Conservation (phyloP, 164 flowering plant species). For the Euptelea pleiosperma region DNA sequence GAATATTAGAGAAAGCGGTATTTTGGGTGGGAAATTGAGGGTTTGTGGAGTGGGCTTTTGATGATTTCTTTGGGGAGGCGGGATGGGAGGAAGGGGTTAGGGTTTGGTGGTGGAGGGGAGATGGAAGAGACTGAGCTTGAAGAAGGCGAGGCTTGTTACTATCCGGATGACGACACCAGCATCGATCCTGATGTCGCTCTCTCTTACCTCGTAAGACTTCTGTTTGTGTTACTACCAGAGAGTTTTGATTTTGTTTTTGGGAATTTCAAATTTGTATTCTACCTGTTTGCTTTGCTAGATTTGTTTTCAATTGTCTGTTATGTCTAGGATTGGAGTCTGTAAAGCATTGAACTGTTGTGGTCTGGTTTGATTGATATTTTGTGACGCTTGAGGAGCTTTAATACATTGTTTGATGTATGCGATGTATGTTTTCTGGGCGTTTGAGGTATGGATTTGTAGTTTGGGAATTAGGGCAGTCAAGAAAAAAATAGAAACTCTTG, state of each 20-base stretch:
- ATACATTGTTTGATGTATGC: slow-evolving; percentile 1
- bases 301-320: slow-evolving; percentile 12
- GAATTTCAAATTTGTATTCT: neutral
- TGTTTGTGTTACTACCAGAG: slow-evolving; percentile 1
- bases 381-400: neutral
- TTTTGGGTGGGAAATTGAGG: slow-evolving; percentile 14
- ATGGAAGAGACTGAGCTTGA: slow-evolving; percentile 91
- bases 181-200: slow-evolving; percentile 56
- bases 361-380: neutral
- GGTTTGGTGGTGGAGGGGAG: slow-evolving; percentile 40
- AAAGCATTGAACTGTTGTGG: no score
- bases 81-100: slow-evolving; percentile 70
- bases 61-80: slow-evolving; percentile 67
- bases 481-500: neutral
- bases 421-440: neutral
- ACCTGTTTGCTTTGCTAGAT: slow-evolving; percentile 47
- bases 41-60: slow-evolving; percentile 19
- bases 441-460: no score
- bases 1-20: slow-evolving; percentile 5
- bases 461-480: slow-evolving; percentile 3
- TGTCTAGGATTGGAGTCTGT: neutral
- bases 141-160: slow-evolving; percentile 89
- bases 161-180: slow-evolving; percentile 35
- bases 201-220: slow-evolving; percentile 71
- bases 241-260: slow-evolving; percentile 16